Evolutionary conservation across 2,329 filamentous ascomycete species (phyloP), one percentile per base, ranked within the genome.

Genomic region (Didymella lethalis): DNA sequence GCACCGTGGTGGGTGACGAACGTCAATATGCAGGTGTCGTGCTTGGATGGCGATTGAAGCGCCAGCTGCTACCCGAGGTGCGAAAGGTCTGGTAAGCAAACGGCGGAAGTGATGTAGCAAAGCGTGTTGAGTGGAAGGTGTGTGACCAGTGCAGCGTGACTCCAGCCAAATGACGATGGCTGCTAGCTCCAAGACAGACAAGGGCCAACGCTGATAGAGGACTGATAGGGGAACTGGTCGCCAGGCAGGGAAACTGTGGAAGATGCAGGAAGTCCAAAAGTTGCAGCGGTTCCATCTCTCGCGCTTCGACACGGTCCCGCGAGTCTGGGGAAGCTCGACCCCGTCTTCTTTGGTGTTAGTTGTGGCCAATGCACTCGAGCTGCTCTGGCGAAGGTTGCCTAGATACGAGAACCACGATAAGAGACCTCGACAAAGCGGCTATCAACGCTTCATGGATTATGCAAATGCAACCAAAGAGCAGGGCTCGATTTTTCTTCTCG

Each of bases 61-160:
- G 26, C 14, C 18, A 31, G 31, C 38, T 44, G 45, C 45, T 40
- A 45, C 50, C 51, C 50, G 26, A 34, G 44, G 40, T 50, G 46
- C 53, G 34, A 41, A 31, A 20, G 11, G 48, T 34, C 57, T 45
- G 52, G 34, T 38, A 34, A 46, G 50, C 41, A 38, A 38, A 43
- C 41, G 32, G 50, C 47, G 34, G 43, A 26, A 36, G 32, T 38
- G 31, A 45, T 40, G 54, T 54, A 59, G 55, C 54, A 62, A 26
- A 48, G 25, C 23, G 55, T 50, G 54, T 61, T 44, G 38, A 54
- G 56, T 40, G 41, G 54, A 46, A 60, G 47, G 57, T 52, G 50
- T 60, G 57, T 23, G 23, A 23, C 55, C 57, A 36, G 72, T 70
- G 69, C 71, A 72, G 71, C 72, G 73, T 73, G 72, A 72, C 66